Percentiles rank a stretch among this genome's conserved stretches.
phyloP scores from a whole-genome alignment of 169 alveolate genomes.

The Toxoplasma gondii region DNA sequence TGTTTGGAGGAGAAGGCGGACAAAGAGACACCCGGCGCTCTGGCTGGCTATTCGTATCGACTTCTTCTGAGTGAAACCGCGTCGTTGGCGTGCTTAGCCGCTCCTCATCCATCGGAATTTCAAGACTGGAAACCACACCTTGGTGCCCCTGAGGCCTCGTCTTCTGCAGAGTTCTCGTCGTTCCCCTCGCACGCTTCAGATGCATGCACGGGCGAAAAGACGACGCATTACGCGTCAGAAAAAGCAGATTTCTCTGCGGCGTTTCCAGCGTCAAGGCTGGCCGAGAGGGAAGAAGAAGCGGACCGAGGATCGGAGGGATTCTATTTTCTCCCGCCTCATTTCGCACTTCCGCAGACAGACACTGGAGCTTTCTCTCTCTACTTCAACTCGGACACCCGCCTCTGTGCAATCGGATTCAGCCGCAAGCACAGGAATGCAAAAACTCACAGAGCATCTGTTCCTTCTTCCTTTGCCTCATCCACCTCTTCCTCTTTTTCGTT shows the following conservation, averaged over 20 bases:
- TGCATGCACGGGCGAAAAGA: neutral
- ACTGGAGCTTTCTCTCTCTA: neutral
- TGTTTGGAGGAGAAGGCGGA: neutral
- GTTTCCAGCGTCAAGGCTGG: neutral
- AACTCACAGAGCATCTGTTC: neutral
- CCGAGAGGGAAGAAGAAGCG: neutral
- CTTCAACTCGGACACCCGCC: neutral
- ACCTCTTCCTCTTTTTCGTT: too few species aligned
- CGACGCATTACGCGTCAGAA: neutral
- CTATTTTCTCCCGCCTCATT: neutral
- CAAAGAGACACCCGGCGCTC: neutral
- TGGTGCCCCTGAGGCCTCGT: neutral
- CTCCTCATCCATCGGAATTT: neutral
- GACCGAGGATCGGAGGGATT: neutral
- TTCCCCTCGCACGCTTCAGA: neutral
- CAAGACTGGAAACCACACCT: neutral
- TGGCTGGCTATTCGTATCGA: neutral
- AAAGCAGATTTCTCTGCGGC: neutral
- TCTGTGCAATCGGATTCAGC: conserved; percentile 9
- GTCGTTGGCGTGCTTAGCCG: neutral
- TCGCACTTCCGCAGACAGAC: neutral
- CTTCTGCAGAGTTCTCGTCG: neutral
- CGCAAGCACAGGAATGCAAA: neutral
- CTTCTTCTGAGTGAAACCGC: neutral
- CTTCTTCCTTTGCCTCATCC: neutral